Conservation (phyloP, 1,284 basidiomycete genomes). For the Boletellus deceptivus region DNA sequence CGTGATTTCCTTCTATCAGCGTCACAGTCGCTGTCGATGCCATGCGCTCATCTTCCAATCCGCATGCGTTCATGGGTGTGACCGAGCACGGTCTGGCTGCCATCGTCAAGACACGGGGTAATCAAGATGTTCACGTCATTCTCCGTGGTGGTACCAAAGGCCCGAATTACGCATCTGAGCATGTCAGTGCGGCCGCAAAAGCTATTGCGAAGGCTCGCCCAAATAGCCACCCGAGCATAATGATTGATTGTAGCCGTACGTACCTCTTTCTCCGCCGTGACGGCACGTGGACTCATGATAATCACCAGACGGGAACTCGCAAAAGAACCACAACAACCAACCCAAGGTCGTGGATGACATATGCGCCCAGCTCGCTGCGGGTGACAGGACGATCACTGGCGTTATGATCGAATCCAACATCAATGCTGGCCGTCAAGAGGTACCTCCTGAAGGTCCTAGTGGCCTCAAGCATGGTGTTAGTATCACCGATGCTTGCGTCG, state of each 20-base stretch:
- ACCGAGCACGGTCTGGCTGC: conserved; percentile 92
- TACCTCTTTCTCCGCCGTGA: conserved; percentile 8
- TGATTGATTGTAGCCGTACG: conserved; percentile 82
- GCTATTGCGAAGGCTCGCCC: conserved; percentile 73
- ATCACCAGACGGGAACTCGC: conserved; percentile 79
- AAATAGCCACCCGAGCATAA: conserved; percentile 66
- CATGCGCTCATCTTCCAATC: conserved; percentile 89
- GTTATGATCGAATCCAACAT: conserved; percentile 98
- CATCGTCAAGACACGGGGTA: conserved; percentile 94
- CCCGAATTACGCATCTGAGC: conserved; percentile 79
- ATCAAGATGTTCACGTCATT: conserved; percentile 91
- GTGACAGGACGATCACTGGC: conserved; percentile 83
- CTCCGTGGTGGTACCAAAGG: conserved; percentile 87
- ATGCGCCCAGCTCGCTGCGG: conserved; percentile 75
- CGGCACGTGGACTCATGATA: not conserved
- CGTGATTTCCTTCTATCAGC: conserved; percentile 28
- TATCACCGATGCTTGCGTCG: conserved; percentile 92
- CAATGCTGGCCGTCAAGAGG: conserved; percentile 84
- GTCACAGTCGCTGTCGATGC: conserved; percentile 88
- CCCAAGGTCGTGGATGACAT: conserved; percentile 77
- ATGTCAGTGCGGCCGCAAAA: conserved; percentile 70
- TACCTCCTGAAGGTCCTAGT: conserved; percentile 60
- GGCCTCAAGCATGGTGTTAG: conserved; percentile 82
- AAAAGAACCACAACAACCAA: conserved; percentile 91
- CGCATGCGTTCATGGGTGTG: conserved; percentile 98